Base-by-base conservation (phyloP, 2,329 filamentous ascomycete species). In the Nannizziopsis arthrosporioides region DNA sequence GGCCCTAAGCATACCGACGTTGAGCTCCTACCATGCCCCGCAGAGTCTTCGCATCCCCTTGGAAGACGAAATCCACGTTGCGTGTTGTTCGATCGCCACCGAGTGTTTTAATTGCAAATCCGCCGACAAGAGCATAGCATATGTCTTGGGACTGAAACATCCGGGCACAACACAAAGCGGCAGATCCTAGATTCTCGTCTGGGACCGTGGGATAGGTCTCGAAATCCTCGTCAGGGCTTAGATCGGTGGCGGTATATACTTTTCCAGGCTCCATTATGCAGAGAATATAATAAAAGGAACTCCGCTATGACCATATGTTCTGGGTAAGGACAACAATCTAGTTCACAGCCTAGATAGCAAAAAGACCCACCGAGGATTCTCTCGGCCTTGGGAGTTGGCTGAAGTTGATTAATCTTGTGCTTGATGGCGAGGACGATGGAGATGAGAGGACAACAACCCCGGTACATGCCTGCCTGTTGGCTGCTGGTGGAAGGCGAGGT, bases 61-160 rank as follows among this genome's bases (percentile, higher is more conserved):
- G 32, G 30, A 41, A 27, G 27, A 34, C 14, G 11, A 50, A 36
- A 14, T 47, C 45, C 15, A 47, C 37, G 18, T 50, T 43, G 10
- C 42, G 17, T 18, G 42, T 46, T 27, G 36, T 36, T 7, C 47
- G 47, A 11, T 19, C 4, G n/a, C 41, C 35, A 10, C 42, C 42
- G 2, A 44, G 22, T n/a, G 39, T 11, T 22, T 14, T 19, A 5
- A 50, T 11, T 6, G 48, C 48, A 35, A 32, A 46, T n/a, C 36
- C 48, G 6, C 48, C 48, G 2, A 34, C 2, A 9, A 50, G 12
- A 9, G 42, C 35, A 17, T 45, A 45, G 11, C 5, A 2, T 11
- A 50, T 37, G 2, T 42, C 17, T 2, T 39, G 14, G 11, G n/a
- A 18, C 7, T 47, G 14, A 15, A 51, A 15, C 36, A 39, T 12